These are phyloP conservation scores for Phytophthora boehmeriae DNA, from an alignment of 352 stramenopile species.

Conservation along the genomic window DNA sequence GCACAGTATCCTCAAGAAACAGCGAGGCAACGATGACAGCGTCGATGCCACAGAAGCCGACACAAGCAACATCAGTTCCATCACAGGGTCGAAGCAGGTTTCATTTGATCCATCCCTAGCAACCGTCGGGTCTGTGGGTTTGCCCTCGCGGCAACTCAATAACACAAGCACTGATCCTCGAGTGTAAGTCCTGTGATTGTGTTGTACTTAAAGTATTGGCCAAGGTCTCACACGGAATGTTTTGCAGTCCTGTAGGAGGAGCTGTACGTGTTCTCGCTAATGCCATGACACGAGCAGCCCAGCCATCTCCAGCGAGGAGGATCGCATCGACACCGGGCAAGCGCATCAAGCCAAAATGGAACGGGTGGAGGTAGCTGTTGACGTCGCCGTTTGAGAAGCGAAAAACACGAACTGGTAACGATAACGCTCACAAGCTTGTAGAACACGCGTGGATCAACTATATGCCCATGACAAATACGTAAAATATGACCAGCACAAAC, in stretches of 20 bases:
- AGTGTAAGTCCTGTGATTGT: conserved; percentile 42
- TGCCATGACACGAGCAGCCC: conserved; percentile 33
- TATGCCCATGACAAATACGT: conserved; percentile 25
- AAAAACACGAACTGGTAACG: too few species aligned
- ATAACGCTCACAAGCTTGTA: too few species aligned
- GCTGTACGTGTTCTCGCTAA: conserved; percentile 47
- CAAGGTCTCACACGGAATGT: conserved; percentile 13
- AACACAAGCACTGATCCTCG: conserved; percentile 29
- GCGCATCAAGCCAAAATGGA: conserved; percentile 64
- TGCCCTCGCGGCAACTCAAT: too few species aligned
- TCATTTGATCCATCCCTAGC: conserved; percentile 57
- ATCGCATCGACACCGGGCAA: conserved; percentile 38
- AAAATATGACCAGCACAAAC: conserved; percentile 34
- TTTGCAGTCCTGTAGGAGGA: conserved; percentile 28
- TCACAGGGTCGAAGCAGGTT: conserved; percentile 58
- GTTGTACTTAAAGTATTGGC: not conserved
- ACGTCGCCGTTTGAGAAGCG: too few species aligned
- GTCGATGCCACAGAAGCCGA: not conserved
- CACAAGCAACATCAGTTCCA: conserved; percentile 4
- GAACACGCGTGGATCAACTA: too few species aligned
- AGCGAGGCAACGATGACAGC: conserved; percentile 28
- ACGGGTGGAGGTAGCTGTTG: conserved; percentile 58
- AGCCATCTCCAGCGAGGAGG: conserved; percentile 26
- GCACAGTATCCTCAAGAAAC: conserved; percentile 84
- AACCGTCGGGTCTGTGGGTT: conserved; percentile 14